Conservation (phyloP, 108 stramenopile species). For the Cyclostephanos invisitatus region DNA sequence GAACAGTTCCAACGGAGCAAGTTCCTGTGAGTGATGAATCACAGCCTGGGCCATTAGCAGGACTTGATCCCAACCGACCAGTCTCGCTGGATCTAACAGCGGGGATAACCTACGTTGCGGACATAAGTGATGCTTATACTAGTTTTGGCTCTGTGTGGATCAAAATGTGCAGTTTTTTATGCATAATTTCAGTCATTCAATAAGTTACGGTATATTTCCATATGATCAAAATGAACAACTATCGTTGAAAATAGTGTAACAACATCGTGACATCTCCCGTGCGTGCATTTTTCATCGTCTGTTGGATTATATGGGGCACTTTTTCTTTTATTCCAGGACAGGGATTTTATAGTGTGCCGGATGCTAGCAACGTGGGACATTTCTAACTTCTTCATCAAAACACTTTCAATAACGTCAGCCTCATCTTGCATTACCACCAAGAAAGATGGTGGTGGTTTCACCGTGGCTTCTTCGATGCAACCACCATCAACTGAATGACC, state of each 20-base stretch:
- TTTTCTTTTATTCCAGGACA: conserved; percentile 21
- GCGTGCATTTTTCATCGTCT: neutral
- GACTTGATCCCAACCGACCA: no score
- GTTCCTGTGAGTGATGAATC: no score
- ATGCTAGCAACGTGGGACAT: conserved; percentile 38
- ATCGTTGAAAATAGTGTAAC: conserved; percentile 28
- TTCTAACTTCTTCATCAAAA: conserved; percentile 14
- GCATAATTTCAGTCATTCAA: no score
- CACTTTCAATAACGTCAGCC: conserved; percentile 19
- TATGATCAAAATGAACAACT: conserved; percentile 43
- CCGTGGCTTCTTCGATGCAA: neutral
- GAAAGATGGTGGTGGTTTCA: conserved; percentile 22
- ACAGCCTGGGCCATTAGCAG: no score
- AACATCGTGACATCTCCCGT: conserved; percentile 4
- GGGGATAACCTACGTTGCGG: no score
- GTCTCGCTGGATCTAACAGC: no score
- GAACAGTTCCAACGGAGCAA: no score
- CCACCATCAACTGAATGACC: conserved; percentile 4
- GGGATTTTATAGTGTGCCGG: conserved; percentile 34
- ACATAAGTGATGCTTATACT: no score
- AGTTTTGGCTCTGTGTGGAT: no score
- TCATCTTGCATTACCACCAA: conserved; percentile 45
- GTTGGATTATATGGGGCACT: neutral
- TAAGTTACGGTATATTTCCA: conserved; percentile 23
- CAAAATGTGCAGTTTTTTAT: no score